Percentiles rank a stretch among this genome's conserved stretches.
phyloP scores from a whole-genome alignment of 768 basidiomycete genomes.

The Trametes cubensis region DNA sequence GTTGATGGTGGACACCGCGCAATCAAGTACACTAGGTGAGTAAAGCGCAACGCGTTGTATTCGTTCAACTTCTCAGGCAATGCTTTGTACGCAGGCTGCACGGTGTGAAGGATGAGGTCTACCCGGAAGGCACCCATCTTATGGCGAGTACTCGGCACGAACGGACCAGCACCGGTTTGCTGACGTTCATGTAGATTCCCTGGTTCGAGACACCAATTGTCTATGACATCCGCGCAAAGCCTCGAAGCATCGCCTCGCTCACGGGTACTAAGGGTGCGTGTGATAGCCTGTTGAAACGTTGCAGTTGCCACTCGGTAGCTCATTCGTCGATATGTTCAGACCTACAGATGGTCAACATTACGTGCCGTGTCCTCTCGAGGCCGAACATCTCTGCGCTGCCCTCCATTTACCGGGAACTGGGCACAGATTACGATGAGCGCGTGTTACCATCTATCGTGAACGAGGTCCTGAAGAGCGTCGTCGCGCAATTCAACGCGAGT shows the following conservation, averaged over 20 bases:
- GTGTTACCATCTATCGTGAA: constrained; percentile 95
- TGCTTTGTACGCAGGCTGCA: constrained; percentile 55
- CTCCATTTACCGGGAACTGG: constrained; percentile 92
- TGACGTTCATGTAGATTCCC: constrained; percentile 63
- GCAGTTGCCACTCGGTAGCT: background rate
- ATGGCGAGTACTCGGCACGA: constrained; percentile 52
- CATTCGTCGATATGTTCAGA: constrained; percentile 48
- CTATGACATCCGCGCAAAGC: constrained; percentile 98
- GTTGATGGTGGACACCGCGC: constrained; percentile 99
- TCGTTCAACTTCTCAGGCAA: constrained; percentile 6
- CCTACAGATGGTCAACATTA: constrained; percentile 95
- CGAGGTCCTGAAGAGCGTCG: constrained; percentile 97
- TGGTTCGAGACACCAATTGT: constrained; percentile 97
- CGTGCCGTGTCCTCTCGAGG: constrained; percentile 95
- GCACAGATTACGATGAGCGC: constrained; percentile 96
- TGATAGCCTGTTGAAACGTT: background rate
- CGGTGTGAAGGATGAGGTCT: constrained; percentile 82
- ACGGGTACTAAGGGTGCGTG: constrained; percentile 94
- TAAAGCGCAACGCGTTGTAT: background rate
- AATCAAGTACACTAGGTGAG: constrained; percentile 93
- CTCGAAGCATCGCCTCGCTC: constrained; percentile 92
- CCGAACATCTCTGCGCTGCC: constrained; percentile 81
- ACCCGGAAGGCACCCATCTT: constrained; percentile 93
- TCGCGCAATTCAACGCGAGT: constrained; percentile 99
- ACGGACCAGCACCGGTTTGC: background rate